Evolutionary conservation across 768 basidiomycete species (phyloP).

Genomic region (Termitomyces sp.): DNA sequence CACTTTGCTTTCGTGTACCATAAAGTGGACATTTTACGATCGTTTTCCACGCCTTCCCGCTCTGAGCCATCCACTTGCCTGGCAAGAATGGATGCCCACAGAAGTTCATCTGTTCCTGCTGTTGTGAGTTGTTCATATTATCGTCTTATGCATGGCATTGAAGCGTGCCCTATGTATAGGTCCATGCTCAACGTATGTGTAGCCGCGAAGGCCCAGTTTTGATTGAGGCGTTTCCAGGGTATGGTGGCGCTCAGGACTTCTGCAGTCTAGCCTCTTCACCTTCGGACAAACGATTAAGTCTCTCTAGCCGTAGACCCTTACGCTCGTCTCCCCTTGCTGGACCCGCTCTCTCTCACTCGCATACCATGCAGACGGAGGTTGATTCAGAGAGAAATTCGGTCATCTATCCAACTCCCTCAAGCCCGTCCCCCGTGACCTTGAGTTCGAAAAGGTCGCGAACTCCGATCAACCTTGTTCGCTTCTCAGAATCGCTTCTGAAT

Average conservation of each 20-base stretch:
- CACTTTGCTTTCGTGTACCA: not conserved
- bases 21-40: not conserved
- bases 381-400: not conserved
- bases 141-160: not conserved
- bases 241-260: not conserved
- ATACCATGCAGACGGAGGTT: constrained; percentile 8
- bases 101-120: not conserved
- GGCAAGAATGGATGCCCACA: constrained; percentile 2
- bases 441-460: constrained; percentile 4
- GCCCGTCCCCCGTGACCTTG: not conserved
- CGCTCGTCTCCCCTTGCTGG: constrained; percentile 41
- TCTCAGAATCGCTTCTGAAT: not conserved
- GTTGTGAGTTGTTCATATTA: not conserved
- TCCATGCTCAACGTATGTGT: not conserved
- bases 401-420: not conserved
- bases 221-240: not conserved
- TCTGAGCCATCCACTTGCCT: not conserved
- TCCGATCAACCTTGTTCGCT: constrained; percentile 5
- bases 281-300: constrained; percentile 9
- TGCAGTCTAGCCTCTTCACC: not conserved
- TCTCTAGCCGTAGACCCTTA: constrained; percentile 23
- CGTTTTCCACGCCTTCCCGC: not conserved
- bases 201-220: not conserved
- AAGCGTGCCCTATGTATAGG: not conserved
- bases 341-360: constrained; percentile 23